Conservation (phyloP, 352 stramenopile genomes). For the Elongisporangium prolatum region DNA sequence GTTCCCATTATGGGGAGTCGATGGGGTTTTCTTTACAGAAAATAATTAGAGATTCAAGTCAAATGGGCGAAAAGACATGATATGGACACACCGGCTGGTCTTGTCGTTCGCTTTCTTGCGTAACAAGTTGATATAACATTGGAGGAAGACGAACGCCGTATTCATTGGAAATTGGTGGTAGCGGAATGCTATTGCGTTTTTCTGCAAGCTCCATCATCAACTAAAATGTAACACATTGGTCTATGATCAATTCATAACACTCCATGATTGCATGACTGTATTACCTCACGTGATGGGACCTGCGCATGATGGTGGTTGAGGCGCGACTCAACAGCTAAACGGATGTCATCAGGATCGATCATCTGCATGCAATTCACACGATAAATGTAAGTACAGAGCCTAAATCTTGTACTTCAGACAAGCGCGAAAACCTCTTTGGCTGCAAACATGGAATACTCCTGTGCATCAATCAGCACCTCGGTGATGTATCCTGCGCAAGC, state of each 20-base stretch:
- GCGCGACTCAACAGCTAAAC: slow-evolving; percentile 67
- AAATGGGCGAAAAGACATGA: neutral
- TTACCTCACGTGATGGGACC: slow-evolving; percentile 65
- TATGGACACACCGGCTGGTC: slow-evolving; percentile 27
- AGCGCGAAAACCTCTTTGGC: slow-evolving; percentile 43
- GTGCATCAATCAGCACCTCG: slow-evolving; percentile 78
- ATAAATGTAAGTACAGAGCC: slow-evolving; percentile 8
- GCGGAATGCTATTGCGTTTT: slow-evolving; percentile 73
- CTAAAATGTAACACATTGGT: slow-evolving; percentile 13
- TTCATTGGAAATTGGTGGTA: slow-evolving; percentile 77
- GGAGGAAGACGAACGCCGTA: slow-evolving; percentile 77
- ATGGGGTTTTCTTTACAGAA: slow-evolving; percentile 21
- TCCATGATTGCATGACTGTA: neutral
- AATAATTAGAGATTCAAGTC: neutral
- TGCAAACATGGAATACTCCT: slow-evolving; percentile 79
- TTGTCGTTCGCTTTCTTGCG: slow-evolving; percentile 63
- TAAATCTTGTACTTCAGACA: no score
- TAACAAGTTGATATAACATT: slow-evolving; percentile 63
- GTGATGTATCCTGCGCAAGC: slow-evolving; percentile 59
- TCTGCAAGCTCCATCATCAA: slow-evolving; percentile 85
- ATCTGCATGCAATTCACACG: slow-evolving; percentile 17
- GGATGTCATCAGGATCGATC: slow-evolving; percentile 73
- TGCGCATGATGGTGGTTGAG: slow-evolving; percentile 78
- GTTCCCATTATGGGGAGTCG: slow-evolving; percentile 19
- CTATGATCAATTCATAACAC: neutral